These are phyloP conservation scores for Pterocarpus macrocarpus DNA, from an alignment of 306 rosid species.

Conservation along the genomic window DNA sequence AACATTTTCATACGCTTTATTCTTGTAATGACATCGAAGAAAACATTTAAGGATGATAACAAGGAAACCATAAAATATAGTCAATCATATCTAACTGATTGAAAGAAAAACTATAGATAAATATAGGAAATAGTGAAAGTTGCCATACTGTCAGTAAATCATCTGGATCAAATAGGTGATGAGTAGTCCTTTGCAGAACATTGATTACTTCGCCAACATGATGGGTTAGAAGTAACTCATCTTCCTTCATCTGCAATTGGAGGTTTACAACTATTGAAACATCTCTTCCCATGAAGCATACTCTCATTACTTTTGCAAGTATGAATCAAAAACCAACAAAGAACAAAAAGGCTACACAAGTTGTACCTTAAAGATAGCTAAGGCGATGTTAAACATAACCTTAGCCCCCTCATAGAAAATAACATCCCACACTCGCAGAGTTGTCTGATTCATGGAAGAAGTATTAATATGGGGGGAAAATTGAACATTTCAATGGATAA, in stretches of 20 bases:
- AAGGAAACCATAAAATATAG: background rate
- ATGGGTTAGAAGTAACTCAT: conserved; percentile 75
- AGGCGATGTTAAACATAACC: conserved; percentile 90
- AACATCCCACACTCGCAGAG: conserved; percentile 96
- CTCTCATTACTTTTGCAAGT: background rate
- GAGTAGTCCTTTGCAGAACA: conserved; percentile 82
- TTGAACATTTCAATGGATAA: conserved; percentile 29
- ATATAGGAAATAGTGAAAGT: conserved; percentile 5
- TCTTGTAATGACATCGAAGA: too few relatives aligned
- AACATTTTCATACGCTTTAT: too few relatives aligned
- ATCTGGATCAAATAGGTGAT: conserved; percentile 96
- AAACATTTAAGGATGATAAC: too few relatives aligned
- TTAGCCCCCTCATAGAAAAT: conserved; percentile 96
- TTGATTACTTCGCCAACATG: conserved; percentile 94
- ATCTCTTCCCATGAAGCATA: conserved; percentile 25
- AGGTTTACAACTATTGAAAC: conserved; percentile 45
- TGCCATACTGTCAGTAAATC: conserved; percentile 81
- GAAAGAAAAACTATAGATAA: background rate
- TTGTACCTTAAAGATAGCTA: conserved; percentile 93
- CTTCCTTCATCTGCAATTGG: conserved; percentile 91
- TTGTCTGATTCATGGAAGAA: conserved; percentile 67
- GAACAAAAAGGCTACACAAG: conserved; percentile 18
- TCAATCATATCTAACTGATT: background rate
- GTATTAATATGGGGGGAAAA: conserved; percentile 39
- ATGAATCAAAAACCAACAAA: background rate